These are phyloP conservation scores for Mycena latifolia DNA, from an alignment of 768 basidiomycete genomes.

Conservation along the genomic window DNA sequence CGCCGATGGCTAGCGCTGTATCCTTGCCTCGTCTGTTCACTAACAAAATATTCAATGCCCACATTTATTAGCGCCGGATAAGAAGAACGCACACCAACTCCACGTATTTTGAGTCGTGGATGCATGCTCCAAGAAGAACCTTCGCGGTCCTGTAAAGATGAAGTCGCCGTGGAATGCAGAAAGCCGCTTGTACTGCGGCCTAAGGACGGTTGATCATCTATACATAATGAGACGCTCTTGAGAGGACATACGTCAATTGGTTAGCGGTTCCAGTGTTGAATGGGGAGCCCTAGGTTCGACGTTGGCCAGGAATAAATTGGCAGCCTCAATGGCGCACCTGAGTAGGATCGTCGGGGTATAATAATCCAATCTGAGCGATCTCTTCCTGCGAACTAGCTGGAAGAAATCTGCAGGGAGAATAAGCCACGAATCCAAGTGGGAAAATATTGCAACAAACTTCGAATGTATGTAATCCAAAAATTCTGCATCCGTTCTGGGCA, in stretches of 20 bases:
- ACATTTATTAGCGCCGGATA: too few relatives aligned
- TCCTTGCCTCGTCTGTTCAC: too few relatives aligned
- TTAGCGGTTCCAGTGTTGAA: too few relatives aligned
- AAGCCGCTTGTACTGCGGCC: conserved; percentile 55
- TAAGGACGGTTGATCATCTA: conserved; percentile 15
- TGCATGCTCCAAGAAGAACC: too few relatives aligned
- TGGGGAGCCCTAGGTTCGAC: too few relatives aligned
- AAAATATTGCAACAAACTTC: conserved; percentile 20
- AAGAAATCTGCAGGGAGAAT: neutral
- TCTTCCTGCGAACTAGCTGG: neutral
- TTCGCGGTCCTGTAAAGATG: conserved; percentile 49
- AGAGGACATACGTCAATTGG: conserved; percentile 13
- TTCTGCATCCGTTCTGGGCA: conserved; percentile 8
- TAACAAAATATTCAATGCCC: too few relatives aligned
- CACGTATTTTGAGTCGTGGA: conserved; percentile 49
- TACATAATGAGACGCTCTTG: neutral
- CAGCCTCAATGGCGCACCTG: too few relatives aligned
- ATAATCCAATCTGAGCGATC: neutral
- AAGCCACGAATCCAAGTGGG: neutral
- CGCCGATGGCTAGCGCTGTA: too few relatives aligned
- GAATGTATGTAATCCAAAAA: conserved; percentile 20
- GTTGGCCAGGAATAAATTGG: too few relatives aligned
- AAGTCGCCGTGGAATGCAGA: conserved; percentile 53
- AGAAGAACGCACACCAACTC: conserved; percentile 43
- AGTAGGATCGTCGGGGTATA: too few relatives aligned